A percentile compares a stretch with the other conserved stretches of the same genome.
Evolutionary conservation across 1,139 yeast species (phyloP).

Genomic region (Keqinozyma sinolaborantium): DNA sequence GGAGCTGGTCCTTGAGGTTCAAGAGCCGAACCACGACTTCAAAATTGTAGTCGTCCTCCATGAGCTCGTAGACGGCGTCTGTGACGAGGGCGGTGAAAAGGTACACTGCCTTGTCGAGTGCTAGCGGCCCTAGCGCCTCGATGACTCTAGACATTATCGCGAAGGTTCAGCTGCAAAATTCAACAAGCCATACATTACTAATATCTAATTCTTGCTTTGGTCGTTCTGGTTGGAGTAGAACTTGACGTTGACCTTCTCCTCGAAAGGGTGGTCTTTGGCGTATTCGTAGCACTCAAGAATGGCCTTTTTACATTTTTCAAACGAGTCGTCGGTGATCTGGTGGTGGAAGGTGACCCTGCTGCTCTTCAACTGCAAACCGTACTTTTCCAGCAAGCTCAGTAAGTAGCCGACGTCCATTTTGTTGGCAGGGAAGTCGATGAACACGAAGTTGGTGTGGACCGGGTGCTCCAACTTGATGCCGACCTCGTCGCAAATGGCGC

Average conservation of each 20-base stretch:
- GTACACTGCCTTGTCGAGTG: slow-evolving; percentile 3
- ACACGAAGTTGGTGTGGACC: slow-evolving; percentile 83
- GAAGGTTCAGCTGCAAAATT: slow-evolving; percentile 2
- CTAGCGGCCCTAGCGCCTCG: slow-evolving; percentile 5
- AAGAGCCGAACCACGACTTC: slow-evolving; percentile 33
- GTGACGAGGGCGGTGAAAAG: slow-evolving; percentile 18
- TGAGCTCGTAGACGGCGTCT: slow-evolving; percentile 10
- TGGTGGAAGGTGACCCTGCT: slow-evolving; percentile 83
- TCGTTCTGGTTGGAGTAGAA: slow-evolving; percentile 8
- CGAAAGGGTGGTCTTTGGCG: slow-evolving; percentile 24
- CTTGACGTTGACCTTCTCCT: slow-evolving; percentile 2
- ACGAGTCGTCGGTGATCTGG: slow-evolving; percentile 65
- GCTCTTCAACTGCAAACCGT: slow-evolving; percentile 68
- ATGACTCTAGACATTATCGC: too few species aligned
- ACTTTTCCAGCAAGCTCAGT: slow-evolving; percentile 51
- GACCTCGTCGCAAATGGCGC: slow-evolving; percentile 48
- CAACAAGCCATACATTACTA: neutral
- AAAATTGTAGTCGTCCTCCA: slow-evolving; percentile 32
- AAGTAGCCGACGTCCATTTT: slow-evolving; percentile 59
- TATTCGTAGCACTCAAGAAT: slow-evolving; percentile 55
- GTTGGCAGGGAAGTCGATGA: slow-evolving; percentile 60
- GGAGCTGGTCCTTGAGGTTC: slow-evolving; percentile 24
- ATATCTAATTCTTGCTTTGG: neutral
- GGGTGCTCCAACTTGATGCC: slow-evolving; percentile 64
- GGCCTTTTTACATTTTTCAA: slow-evolving; percentile 62